These are phyloP conservation scores for Tetrahymena elliotti DNA, from an alignment of 73 alveolate genomes.

Conservation along the genomic window DNA sequence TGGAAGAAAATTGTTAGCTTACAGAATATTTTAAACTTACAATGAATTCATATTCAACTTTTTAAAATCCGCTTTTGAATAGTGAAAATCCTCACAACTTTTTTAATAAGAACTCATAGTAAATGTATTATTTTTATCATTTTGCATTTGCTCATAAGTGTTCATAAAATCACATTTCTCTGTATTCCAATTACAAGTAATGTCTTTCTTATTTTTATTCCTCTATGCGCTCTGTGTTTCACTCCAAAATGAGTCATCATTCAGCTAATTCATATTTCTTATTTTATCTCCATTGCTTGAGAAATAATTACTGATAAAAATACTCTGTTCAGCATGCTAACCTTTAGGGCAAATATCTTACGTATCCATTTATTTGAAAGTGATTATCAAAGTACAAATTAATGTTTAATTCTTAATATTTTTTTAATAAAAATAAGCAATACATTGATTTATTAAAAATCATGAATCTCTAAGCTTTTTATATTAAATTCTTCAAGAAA, in stretches of 20 bases:
- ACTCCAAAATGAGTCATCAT: background rate
- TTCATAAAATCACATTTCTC: background rate
- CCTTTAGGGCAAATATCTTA: background rate
- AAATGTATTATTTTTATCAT: background rate
- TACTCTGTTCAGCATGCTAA: background rate
- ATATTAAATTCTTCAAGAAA: too few relatives aligned
- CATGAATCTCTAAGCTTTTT: too few relatives aligned
- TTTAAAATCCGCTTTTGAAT: background rate
- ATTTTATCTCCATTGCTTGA: background rate
- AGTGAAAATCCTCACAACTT: background rate
- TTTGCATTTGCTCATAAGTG: background rate
- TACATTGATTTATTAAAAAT: too few relatives aligned
- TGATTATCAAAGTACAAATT: too few relatives aligned
- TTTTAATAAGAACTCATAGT: background rate
- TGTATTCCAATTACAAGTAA: background rate
- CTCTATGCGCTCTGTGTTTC: background rate
- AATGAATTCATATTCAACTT: background rate
- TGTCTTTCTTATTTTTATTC: background rate
- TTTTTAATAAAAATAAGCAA: too few relatives aligned
- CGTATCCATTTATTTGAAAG: too few relatives aligned
- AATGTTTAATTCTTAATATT: too few relatives aligned
- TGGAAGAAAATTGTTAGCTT: background rate
- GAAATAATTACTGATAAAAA: background rate
- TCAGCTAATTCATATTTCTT: background rate
- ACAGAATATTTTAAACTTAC: background rate